phyloP scores from a whole-genome alignment of 768 basidiomycete species.

The Trichaptum fuscoviolaceum region DNA sequence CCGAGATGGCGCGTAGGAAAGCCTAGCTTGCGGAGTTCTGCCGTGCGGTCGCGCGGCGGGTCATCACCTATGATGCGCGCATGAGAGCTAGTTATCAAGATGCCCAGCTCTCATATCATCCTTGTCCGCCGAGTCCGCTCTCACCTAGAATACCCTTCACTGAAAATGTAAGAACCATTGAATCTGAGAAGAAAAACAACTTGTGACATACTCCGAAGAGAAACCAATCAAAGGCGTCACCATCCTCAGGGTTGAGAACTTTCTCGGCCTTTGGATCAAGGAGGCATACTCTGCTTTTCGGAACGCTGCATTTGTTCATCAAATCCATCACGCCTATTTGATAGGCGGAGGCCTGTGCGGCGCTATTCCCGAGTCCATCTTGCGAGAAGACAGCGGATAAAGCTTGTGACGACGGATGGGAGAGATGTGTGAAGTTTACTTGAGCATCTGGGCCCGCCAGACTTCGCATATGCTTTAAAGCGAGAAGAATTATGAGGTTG shows the following conservation, averaged over 20 bases:
- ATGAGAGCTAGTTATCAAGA: constrained; percentile 12
- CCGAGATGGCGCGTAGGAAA: constrained; percentile 87
- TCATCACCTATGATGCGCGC: constrained; percentile 66
- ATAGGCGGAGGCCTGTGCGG: constrained; percentile 42
- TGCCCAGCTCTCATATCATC: not conserved
- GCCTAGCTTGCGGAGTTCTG: constrained; percentile 78
- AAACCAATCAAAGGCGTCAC: constrained; percentile 81
- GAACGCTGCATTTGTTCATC: constrained; percentile 39
- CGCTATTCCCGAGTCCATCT: constrained; percentile 12
- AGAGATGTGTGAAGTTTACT: constrained; percentile 85
- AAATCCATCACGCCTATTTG: constrained; percentile 51
- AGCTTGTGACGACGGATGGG: constrained; percentile 56
- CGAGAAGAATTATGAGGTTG: constrained; percentile 6
- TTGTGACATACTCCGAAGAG: constrained; percentile 70
- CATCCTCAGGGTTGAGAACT: constrained; percentile 71
- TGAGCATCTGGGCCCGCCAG: constrained; percentile 60
- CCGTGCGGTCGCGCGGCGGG: constrained; percentile 90
- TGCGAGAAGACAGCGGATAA: constrained; percentile 34
- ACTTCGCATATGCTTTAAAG: constrained; percentile 72
- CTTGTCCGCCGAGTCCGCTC: constrained; percentile 5
- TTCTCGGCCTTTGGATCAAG: constrained; percentile 86
- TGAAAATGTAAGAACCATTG: not conserved
- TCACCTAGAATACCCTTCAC: constrained; percentile 57
- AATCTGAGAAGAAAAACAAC: not conserved
- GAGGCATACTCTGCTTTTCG: constrained; percentile 70